Evolutionary conservation across 2,329 filamentous ascomycete species (phyloP).

Genomic region (Fusarium sp.): DNA sequence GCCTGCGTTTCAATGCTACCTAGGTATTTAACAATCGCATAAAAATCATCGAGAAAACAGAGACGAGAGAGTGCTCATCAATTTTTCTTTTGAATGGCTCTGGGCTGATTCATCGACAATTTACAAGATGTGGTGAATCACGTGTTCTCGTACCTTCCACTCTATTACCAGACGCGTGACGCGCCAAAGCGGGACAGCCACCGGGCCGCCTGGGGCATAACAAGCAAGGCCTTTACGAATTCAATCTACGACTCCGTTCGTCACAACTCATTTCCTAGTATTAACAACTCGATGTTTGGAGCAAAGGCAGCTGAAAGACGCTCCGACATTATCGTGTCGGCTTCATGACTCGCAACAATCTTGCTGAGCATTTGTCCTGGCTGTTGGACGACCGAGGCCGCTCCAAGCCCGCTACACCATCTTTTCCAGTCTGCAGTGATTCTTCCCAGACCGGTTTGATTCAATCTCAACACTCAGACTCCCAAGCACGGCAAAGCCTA

Average conservation of each 20-base stretch:
- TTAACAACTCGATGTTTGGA: slow-evolving; percentile 45
- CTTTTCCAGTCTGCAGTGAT: slow-evolving; percentile 54
- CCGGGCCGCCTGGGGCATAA: slow-evolving; percentile 38
- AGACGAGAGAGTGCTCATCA: neutral
- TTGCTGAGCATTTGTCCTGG: slow-evolving; percentile 70
- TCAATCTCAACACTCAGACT: slow-evolving; percentile 44
- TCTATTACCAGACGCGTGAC: slow-evolving; percentile 53
- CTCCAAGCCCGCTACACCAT: slow-evolving; percentile 57
- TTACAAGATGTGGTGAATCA: slow-evolving; percentile 36
- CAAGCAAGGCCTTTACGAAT: slow-evolving; percentile 34
- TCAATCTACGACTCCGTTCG: slow-evolving; percentile 16
- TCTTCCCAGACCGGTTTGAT: slow-evolving; percentile 44
- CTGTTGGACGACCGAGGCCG: slow-evolving; percentile 63
- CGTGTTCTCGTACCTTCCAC: slow-evolving; percentile 49
- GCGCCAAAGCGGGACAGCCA: slow-evolving; percentile 45
- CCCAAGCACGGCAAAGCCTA: slow-evolving; percentile 18
- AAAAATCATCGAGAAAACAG: neutral
- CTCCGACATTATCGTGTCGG: slow-evolving; percentile 50
- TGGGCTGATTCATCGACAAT: slow-evolving; percentile 25
- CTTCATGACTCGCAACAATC: slow-evolving; percentile 74
- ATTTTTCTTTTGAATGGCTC: neutral
- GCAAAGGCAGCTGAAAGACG: slow-evolving; percentile 39
- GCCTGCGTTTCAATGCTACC: neutral
- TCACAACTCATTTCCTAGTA: slow-evolving; percentile 15
- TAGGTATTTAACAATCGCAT: neutral